These are phyloP conservation scores for Rhynchosporium secalis DNA, from an alignment of 2,329 filamentous ascomycete genomes.

Conservation along the genomic window DNA sequence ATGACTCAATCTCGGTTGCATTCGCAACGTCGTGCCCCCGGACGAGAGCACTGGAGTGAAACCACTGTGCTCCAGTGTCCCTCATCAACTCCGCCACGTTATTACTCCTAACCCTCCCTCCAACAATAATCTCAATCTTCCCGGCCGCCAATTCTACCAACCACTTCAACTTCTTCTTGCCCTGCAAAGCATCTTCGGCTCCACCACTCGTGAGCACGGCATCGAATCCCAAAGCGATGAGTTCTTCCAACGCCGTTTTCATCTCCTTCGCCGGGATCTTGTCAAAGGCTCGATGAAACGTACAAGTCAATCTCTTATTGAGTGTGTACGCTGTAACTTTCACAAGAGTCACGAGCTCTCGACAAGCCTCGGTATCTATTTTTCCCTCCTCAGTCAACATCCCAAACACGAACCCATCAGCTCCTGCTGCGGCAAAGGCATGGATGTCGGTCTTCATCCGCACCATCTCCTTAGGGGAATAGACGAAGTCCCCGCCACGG, in stretches of 20 bases:
- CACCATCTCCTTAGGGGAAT: constrained; percentile 44
- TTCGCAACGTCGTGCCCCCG: constrained; percentile 38
- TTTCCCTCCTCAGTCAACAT: constrained; percentile 41
- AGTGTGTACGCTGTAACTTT: neutral
- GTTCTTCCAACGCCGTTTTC: constrained; percentile 18
- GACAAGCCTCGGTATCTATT: constrained; percentile 46
- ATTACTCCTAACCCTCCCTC: constrained; percentile 49
- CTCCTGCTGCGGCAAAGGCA: constrained; percentile 39
- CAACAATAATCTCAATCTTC: constrained; percentile 48
- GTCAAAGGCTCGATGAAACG: constrained; percentile 57
- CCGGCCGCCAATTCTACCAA: constrained; percentile 38
- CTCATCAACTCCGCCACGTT: constrained; percentile 44
- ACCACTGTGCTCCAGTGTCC: constrained; percentile 39
- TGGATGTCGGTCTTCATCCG: constrained; percentile 46
- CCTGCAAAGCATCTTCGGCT: constrained; percentile 24
- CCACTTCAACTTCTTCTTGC: constrained; percentile 31
- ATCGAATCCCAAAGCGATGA: constrained; percentile 45
- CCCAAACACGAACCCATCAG: constrained; percentile 54
- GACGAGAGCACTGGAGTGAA: constrained; percentile 48
- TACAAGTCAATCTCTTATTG: constrained; percentile 44
- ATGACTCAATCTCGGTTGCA: constrained; percentile 28
- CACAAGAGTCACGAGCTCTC: constrained; percentile 45
- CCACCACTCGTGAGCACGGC: constrained; percentile 52
- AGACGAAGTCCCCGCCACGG: constrained; percentile 47
- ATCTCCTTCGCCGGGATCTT: constrained; percentile 33